Evolutionary conservation across 371 early-diverging fungal genomes (phyloP).

Genomic region (Synchytrium microbalum): DNA sequence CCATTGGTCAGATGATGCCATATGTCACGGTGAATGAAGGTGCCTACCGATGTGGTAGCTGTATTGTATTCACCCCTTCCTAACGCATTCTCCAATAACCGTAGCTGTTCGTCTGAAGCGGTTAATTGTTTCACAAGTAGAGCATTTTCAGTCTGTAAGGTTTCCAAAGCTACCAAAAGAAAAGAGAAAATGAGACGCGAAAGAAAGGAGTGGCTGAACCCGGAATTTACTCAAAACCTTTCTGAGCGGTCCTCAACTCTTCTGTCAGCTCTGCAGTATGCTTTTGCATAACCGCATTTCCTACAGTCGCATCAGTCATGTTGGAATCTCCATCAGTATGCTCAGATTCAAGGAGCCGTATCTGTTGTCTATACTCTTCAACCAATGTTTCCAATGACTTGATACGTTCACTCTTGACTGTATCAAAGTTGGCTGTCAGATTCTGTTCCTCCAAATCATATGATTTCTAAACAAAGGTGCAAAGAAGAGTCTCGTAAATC

Average conservation of each 20-base stretch:
- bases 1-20: neutral
- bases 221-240: no score
- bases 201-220: no score
- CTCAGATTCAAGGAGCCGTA: constrained; percentile 9
- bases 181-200: no score
- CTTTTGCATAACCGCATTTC: constrained; percentile 2
- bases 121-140: constrained; percentile 23
- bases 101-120: constrained; percentile 26
- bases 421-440: constrained; percentile 44
- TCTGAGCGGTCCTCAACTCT: constrained; percentile 3
- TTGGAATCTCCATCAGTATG: neutral
- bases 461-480: constrained; percentile 32
- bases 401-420: constrained; percentile 48
- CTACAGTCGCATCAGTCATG: neutral
- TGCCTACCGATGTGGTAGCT: constrained; percentile 32
- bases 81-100: constrained; percentile 45
- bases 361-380: constrained; percentile 35
- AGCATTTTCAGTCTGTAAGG: constrained; percentile 17
- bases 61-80: constrained; percentile 61
- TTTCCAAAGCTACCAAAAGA: constrained; percentile 2
- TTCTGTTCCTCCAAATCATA: constrained; percentile 55
- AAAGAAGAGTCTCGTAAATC: constrained; percentile 6
- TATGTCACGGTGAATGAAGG: neutral
- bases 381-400: constrained; percentile 53
- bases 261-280: neutral